phyloP scores from a whole-genome alignment of 2,329 filamentous ascomycete species.

The Amesomyces nigricolor region DNA sequence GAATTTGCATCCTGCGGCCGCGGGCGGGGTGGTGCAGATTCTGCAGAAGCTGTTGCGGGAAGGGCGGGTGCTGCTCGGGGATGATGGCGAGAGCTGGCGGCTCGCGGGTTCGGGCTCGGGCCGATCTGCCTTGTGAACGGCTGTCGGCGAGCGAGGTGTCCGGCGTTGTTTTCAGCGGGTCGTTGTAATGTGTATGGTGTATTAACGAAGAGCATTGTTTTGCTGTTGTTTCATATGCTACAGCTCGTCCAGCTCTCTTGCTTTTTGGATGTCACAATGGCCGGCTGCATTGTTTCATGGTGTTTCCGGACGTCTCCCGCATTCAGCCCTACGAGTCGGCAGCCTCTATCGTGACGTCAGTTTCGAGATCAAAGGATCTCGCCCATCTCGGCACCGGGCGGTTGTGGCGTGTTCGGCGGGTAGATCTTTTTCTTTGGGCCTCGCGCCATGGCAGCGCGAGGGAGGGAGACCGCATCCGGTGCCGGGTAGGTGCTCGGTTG shows the following conservation, averaged over 20 bases:
- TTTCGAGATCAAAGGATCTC: not conserved
- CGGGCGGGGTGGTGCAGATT: slow-evolving; percentile 70
- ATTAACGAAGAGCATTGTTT: too few species aligned
- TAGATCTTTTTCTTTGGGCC: not conserved
- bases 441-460: not conserved
- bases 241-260: too few species aligned
- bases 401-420: not conserved
- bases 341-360: slow-evolving; percentile 12
- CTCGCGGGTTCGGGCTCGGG: slow-evolving; percentile 30
- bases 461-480: too few species aligned
- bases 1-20: slow-evolving; percentile 68
- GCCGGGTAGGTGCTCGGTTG: too few species aligned
- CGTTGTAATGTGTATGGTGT: not conserved
- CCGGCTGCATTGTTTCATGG: not conserved
- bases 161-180: not conserved
- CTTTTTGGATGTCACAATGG: too few species aligned
- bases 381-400: not conserved
- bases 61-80: slow-evolving; percentile 51
- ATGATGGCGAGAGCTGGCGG: slow-evolving; percentile 39
- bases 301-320: not conserved
- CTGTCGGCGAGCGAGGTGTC: not conserved
- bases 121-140: slow-evolving; percentile 37
- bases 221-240: too few species aligned
- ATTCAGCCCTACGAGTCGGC: slow-evolving; percentile 8
- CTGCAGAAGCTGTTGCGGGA: slow-evolving; percentile 72